These are phyloP conservation scores for Pseudocercospora crystallina DNA, from an alignment of 2,329 filamentous ascomycete species.

Conservation along the genomic window DNA sequence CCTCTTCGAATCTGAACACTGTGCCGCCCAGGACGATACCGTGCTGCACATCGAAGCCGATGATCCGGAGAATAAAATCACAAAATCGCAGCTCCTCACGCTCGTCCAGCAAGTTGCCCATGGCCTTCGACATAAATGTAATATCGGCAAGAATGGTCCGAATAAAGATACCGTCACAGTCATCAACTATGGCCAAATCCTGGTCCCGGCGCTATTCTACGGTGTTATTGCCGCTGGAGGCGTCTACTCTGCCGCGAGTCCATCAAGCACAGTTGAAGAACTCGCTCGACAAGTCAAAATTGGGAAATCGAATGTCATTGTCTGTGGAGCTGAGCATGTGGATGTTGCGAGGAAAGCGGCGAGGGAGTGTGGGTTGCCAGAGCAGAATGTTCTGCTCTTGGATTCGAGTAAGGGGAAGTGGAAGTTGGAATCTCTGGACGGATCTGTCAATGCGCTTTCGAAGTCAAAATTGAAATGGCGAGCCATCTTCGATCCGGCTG, in stretches of 20 bases:
- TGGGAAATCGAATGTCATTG: conserved; percentile 43
- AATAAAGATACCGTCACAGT: conserved; percentile 57
- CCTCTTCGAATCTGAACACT: conserved; percentile 38
- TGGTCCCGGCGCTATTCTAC: conserved; percentile 56
- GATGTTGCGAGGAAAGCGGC: conserved; percentile 51
- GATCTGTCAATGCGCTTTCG: conserved; percentile 35
- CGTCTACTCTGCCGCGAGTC: conserved; percentile 57
- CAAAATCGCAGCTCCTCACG: conserved; percentile 50
- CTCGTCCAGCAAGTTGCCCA: conserved; percentile 56
- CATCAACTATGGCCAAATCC: conserved; percentile 57
- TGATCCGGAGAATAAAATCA: conserved; percentile 55
- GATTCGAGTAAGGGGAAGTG: conserved; percentile 38
- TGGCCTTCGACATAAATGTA: conserved; percentile 55
- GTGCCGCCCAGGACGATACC: conserved; percentile 47
- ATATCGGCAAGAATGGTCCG: conserved; percentile 51
- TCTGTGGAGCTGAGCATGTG: conserved; percentile 52
- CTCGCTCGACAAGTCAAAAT: conserved; percentile 50
- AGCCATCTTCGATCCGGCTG: conserved; percentile 51
- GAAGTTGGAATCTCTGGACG: conserved; percentile 36
- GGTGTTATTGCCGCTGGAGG: conserved; percentile 60
- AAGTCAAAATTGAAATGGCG: conserved; percentile 52
- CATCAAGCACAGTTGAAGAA: conserved; percentile 52
- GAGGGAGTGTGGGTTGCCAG: conserved; percentile 48
- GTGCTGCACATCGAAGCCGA: conserved; percentile 59
- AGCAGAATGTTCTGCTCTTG: conserved; percentile 53